These are phyloP conservation scores for Marasmius tenuissimus DNA, from an alignment of 1,284 basidiomycete species.

Conservation along the genomic window DNA sequence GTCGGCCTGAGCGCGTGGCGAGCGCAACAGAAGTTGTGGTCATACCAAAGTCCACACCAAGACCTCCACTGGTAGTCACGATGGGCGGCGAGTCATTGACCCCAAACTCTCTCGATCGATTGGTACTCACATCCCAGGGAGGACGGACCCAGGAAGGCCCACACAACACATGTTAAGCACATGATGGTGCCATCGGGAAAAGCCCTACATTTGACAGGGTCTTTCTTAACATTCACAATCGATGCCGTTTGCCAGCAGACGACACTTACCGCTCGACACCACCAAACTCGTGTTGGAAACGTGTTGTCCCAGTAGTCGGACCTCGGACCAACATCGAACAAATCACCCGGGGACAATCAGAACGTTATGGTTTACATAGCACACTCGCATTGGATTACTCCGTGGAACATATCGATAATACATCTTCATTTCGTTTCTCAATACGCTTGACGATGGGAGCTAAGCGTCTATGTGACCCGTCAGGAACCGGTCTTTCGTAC, in stretches of 20 bases:
- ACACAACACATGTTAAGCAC: not conserved
- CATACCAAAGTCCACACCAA: too few species aligned
- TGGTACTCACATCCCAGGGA: not conserved
- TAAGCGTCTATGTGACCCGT: conserved; percentile 5
- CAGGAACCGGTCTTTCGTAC: not conserved
- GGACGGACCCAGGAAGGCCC: not conserved
- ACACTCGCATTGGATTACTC: not conserved
- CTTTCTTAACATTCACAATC: not conserved
- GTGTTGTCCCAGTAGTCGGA: not conserved
- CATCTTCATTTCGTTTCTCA: not conserved
- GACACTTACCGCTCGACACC: not conserved
- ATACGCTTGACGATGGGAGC: not conserved
- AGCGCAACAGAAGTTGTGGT: too few species aligned
- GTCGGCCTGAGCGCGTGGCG: too few species aligned
- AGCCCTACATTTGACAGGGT: not conserved
- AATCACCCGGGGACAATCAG: not conserved
- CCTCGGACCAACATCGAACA: not conserved
- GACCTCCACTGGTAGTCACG: too few species aligned
- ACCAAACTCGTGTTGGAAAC: not conserved
- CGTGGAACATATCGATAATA: not conserved
- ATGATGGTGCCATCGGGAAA: not conserved
- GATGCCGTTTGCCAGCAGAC: not conserved
- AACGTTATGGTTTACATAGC: not conserved
- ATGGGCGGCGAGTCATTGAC: too few species aligned
- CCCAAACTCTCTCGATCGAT: not conserved